A percentile compares a stretch with the other conserved stretches of the same genome.
Conservation (phyloP, 495 filamentous ascomycete genomes). For the Daldinia vernicosa region DNA sequence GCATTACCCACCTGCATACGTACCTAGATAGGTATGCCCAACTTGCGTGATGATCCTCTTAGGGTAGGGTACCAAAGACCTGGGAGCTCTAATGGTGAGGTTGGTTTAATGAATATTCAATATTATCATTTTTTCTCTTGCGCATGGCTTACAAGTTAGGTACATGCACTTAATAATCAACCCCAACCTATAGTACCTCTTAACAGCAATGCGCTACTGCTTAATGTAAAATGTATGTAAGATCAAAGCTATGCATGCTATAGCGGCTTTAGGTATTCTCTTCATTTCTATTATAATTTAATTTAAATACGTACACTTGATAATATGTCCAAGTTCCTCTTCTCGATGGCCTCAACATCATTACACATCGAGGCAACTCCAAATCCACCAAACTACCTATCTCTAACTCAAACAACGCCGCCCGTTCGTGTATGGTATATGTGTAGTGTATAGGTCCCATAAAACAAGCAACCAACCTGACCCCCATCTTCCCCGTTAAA, state of each 20-base stretch:
- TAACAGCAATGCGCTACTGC: no score
- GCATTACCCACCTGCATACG: neutral
- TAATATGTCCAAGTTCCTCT: neutral
- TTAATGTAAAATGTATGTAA: no score
- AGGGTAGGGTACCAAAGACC: neutral
- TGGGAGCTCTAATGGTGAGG: neutral
- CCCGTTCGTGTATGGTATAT: slow-evolving; percentile 20
- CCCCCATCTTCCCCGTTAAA: neutral
- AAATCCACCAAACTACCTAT: slow-evolving; percentile 3
- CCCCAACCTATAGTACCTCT: no score
- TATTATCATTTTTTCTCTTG: neutral
- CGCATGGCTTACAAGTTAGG: neutral
- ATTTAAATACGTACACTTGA: neutral
- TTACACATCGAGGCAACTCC: slow-evolving; percentile 6
- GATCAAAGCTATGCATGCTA: neutral
- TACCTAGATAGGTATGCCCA: neutral
- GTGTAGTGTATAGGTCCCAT: neutral
- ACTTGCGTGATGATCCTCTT: neutral
- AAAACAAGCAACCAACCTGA: neutral
- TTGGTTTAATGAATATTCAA: slow-evolving; percentile 1
- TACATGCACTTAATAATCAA: neutral
- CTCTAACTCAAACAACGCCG: slow-evolving; percentile 7
- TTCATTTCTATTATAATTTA: slow-evolving; percentile 4
- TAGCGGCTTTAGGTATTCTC: neutral
- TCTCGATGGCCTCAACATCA: neutral